Evolutionary conservation across 1,284 basidiomycete genomes (phyloP), one percentile per base, ranked within the genome.

Genomic region (Phlebopus sp.): DNA sequence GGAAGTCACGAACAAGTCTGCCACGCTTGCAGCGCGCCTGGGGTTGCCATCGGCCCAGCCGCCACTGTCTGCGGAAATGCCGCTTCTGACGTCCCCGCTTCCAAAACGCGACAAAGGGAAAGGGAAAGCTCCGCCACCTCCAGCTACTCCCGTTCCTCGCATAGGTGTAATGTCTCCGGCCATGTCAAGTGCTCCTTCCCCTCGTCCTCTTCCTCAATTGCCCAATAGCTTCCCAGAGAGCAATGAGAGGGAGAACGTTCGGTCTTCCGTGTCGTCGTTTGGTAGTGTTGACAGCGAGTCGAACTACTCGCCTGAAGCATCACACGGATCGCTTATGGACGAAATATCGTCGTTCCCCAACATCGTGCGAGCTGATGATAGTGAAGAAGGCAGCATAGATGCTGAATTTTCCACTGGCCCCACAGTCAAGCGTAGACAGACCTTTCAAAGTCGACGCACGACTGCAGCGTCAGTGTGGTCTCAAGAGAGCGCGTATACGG

Each of bases 401-500:
- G 13, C 44, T 4, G 25, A 29, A 11, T 29, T 23, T 13, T 38
- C 45, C 19, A 21, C 14, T 1, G 30, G 37, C 15, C 34, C 15
- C 18, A 32, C 30, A 40, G 25, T 27, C n/a, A 43, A 17, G 30
- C 29, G 14, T 15, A 18, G 29, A 19, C 39, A 11, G n/a, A 27
- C 18, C 8, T 2, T 9, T 15, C 44, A n/a, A 32, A 56, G 46
- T 39, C 23, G 35, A 15, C 62, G 54, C 15, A 39, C 36, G 35
- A 66, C 51, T 21, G 37, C 37, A 35, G 8, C 44, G 10, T 43
- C 59, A 1, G 50, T 64, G 21, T 65, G 55, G 60, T 67, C 64
- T 29, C 57, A 64, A 34, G 63, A 52, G 3, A 59, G 52, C 21
- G 53, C 50, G 17, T 32, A 50, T 35, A 46, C 46, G 19, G n/a